Percentiles rank a stretch among this genome's conserved stretches.
Evolutionary conservation across 202 grass and related monocot genomes (phyloP).

Genomic region (Carex arenaria): DNA sequence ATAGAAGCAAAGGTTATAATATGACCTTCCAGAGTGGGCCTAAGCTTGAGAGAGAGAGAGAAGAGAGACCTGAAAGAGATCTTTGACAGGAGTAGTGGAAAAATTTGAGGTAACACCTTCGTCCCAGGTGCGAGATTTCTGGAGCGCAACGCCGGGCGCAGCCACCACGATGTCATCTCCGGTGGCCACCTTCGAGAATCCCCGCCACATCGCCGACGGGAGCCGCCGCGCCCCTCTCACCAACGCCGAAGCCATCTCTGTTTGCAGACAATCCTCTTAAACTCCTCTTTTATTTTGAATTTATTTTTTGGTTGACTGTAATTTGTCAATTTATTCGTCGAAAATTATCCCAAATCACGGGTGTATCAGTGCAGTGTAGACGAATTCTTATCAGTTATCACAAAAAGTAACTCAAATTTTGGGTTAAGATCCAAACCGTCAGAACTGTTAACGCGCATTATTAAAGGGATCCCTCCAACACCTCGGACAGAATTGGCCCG

Average conservation of each 20-base stretch:
- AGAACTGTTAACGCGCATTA: too few relatives aligned
- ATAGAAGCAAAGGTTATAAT: neutral
- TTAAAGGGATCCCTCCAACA: too few relatives aligned
- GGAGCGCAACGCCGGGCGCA: slow-evolving; percentile 68
- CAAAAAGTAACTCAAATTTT: too few relatives aligned
- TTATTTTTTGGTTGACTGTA: neutral
- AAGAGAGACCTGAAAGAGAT: slow-evolving; percentile 53
- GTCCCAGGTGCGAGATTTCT: slow-evolving; percentile 90
- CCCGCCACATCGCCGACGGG: slow-evolving; percentile 35
- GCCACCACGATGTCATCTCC: slow-evolving; percentile 68
- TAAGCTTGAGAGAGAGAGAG: neutral
- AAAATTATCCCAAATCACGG: neutral
- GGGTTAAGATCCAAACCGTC: too few relatives aligned
- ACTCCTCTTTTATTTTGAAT: neutral
- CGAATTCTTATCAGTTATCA: too few relatives aligned
- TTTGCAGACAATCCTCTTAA: neutral
- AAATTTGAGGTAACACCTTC: slow-evolving; percentile 84
- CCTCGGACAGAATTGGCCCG: too few relatives aligned
- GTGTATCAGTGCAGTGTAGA: neutral
- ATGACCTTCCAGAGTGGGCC: neutral
- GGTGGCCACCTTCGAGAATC: slow-evolving; percentile 38
- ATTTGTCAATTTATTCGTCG: neutral
- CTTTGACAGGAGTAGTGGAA: slow-evolving; percentile 71
- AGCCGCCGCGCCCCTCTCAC: slow-evolving; percentile 42
- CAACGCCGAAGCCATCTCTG: slow-evolving; percentile 65